These are phyloP conservation scores for Leucocoprinus leucothites DNA, from an alignment of 768 basidiomycete genomes.

Conservation along the genomic window DNA sequence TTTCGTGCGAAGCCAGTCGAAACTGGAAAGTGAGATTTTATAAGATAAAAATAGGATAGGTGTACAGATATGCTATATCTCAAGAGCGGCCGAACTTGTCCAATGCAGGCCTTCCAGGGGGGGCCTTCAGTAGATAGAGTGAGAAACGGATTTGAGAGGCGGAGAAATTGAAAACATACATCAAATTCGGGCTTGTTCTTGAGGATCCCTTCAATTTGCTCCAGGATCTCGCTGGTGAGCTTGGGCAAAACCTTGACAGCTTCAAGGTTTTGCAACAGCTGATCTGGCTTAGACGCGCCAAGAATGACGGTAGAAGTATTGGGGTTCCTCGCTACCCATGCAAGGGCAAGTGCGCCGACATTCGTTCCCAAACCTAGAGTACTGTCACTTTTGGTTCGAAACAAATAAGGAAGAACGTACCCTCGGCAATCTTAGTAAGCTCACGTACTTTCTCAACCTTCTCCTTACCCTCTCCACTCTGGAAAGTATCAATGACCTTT, in stretches of 20 bases:
- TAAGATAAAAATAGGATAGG: neutral
- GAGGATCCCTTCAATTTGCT: conserved; percentile 1
- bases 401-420: conserved; percentile 20
- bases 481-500: conserved; percentile 47
- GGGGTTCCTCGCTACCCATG: conserved; percentile 72
- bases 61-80: neutral
- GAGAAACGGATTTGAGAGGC: neutral
- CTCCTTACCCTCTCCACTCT: conserved; percentile 55
- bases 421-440: conserved; percentile 59
- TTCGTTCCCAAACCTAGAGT: conserved; percentile 37
- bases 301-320: conserved; percentile 69
- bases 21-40: neutral
- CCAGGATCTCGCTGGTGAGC: neutral
- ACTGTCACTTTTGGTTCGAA: neutral
- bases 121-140: neutral
- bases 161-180: neutral
- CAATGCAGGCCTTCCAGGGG: neutral
- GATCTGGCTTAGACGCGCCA: conserved; percentile 63
- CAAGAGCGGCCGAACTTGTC: neutral
- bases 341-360: conserved; percentile 67
- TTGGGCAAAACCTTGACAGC: conserved; percentile 28
- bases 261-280: conserved; percentile 65
- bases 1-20: neutral
- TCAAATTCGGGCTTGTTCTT: conserved; percentile 1
- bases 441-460: conserved; percentile 69